These are phyloP conservation scores for Nicotiana noctiflora DNA, from an alignment of 257 asterid species.

Conservation along the genomic window DNA sequence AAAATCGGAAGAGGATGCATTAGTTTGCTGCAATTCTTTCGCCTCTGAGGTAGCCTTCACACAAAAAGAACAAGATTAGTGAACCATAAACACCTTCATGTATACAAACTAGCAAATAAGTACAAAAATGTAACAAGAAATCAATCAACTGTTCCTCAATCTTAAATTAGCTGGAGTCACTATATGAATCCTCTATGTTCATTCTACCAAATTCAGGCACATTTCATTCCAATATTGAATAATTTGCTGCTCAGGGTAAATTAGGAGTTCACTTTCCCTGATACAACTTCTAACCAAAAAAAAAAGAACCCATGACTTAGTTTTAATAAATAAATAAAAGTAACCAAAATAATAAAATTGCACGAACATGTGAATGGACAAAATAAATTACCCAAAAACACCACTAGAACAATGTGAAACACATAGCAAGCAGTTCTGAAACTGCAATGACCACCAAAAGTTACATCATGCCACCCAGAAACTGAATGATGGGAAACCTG, in stretches of 20 bases:
- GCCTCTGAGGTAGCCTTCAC: slow-evolving; percentile 41
- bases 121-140: not conserved
- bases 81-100: slow-evolving; percentile 6
- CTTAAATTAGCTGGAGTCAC: not conserved
- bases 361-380: not conserved
- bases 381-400: not conserved
- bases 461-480: not conserved
- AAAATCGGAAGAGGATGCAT: slow-evolving; percentile 22
- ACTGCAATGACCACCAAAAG: not conserved
- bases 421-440: not conserved
- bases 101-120: not conserved
- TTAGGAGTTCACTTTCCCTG: not conserved
- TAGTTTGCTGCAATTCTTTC: slow-evolving; percentile 27
- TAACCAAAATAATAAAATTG: not conserved
- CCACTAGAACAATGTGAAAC: not conserved
- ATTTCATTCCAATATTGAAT: not conserved
- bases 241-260: not conserved
- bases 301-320: not conserved
- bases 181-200: not conserved
- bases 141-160: not conserved
- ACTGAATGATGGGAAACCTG: not conserved
- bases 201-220: not conserved
- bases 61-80: slow-evolving; percentile 23
- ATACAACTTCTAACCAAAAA: not conserved
- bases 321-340: not conserved